Base-by-base conservation (phyloP, 2,329 filamentous ascomycete genomes). In the Colletotrichum nymphaeae region DNA sequence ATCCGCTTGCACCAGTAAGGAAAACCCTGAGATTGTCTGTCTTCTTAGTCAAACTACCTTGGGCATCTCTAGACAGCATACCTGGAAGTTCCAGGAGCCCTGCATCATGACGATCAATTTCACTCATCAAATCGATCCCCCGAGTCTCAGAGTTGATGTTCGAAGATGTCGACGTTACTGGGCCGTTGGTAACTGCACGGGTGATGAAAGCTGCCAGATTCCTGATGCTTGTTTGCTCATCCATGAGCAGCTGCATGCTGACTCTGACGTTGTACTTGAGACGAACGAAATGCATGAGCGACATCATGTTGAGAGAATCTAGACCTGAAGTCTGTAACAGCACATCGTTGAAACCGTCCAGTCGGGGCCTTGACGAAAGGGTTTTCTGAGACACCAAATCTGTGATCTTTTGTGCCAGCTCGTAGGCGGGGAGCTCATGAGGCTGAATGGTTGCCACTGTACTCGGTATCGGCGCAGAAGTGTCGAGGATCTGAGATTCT, bases 271-370 rank as follows among this genome's bases (percentile, higher is more conserved):
- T 58, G 0, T 73, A 65, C 19, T 35, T 65, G 1, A 64, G 42
- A 14, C n/a, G 66, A n/a, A 70, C 19, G 22, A 64, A 73, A 16
- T 73, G 66, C 70, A 73, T 70, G n/a, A 73, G 56, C 8, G 59
- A 73, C 70, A 73, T 73, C 70, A 70, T 73, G 30, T 30, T 70
- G 3, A 73, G 53, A 7, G 70, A 73, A 37, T 70, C 70, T 11
- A 73, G 70, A 6, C 70, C 67, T 4, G 70, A 69, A 9, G 55
- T 57, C 9, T 63, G 55, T 9, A 73, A n/a, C 0, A 65, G 37
- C 3, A 70, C 1, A 14, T 73, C 59, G 2, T 59, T 8, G 11
- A 70, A 55, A 1, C 46, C 22, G 8, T 24, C 14, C 1, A 5
- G 14, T 0, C 8, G 1, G 4, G 14, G 1, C 6, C 16, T 5